phyloP scores from a whole-genome alignment of 257 asterid species.

The Primulina huaijiensis region DNA sequence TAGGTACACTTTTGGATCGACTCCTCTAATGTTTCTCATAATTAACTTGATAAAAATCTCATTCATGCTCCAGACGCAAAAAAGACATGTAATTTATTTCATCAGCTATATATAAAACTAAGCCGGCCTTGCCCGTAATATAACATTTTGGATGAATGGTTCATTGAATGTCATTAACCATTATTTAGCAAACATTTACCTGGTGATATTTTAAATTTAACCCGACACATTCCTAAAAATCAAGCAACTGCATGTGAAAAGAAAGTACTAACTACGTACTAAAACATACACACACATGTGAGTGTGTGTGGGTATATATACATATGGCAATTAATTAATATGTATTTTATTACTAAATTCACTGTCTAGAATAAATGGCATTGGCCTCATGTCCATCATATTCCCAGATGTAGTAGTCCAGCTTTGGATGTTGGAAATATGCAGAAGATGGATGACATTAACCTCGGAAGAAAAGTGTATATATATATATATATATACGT shows the following conservation, averaged over 20 bases:
- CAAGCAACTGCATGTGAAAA: not conserved
- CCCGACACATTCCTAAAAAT: not conserved
- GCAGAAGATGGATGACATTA: slow-evolving; percentile 18
- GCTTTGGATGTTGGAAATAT: slow-evolving; percentile 35
- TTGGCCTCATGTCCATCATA: slow-evolving; percentile 15
- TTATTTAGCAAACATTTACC: not conserved
- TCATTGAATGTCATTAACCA: not conserved
- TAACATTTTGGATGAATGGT: not conserved
- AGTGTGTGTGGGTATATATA: too few species aligned
- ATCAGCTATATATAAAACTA: not conserved
- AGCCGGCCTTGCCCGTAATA: not conserved
- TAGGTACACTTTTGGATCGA: too few species aligned
- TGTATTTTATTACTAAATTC: not conserved
- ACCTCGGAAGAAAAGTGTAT: not conserved
- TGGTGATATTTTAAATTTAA: not conserved
- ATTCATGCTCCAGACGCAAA: not conserved
- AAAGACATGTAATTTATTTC: not conserved
- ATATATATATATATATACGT: not conserved
- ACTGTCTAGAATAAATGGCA: slow-evolving; percentile 22
- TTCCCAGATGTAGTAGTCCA: slow-evolving; percentile 23
- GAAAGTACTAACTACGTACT: not conserved
- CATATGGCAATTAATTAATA: too few species aligned
- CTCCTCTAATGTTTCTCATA: too few species aligned
- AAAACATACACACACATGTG: not conserved
- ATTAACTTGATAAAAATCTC: too few species aligned